Evolutionary conservation across 2,329 filamentous ascomycete genomes (phyloP).

Genomic region (Setomelanomma holmii): DNA sequence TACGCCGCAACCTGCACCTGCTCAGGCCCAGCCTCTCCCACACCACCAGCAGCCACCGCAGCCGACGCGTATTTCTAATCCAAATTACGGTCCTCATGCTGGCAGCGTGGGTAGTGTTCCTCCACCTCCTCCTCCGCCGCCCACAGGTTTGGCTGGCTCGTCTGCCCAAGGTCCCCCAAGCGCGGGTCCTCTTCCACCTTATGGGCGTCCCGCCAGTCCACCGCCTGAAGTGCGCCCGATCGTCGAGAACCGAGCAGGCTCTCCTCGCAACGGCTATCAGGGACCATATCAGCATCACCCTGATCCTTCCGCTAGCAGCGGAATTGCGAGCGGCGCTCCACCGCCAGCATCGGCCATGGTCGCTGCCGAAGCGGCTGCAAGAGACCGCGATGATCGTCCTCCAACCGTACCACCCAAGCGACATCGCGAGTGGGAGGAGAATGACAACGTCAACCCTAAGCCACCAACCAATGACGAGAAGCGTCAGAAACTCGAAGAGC

Average conservation of each 20-base stretch:
- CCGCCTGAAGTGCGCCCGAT: constrained; percentile 83
- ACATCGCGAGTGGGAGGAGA: constrained; percentile 91
- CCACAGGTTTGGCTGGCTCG: constrained; percentile 56
- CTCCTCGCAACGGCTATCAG: constrained; percentile 87
- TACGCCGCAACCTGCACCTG: constrained; percentile 61
- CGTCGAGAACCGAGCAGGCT: constrained; percentile 85
- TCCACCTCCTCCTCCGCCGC: constrained; percentile 67
- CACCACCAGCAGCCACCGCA: constrained; percentile 46
- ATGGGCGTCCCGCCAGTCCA: constrained; percentile 77
- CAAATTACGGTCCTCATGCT: constrained; percentile 56
- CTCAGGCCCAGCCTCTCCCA: constrained; percentile 50
- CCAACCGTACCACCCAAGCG: constrained; percentile 79
- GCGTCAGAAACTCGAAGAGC: constrained; percentile 84
- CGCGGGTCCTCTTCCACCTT: constrained; percentile 65
- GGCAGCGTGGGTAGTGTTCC: constrained; percentile 42
- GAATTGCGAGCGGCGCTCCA: constrained; percentile 73
- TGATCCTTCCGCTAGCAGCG: constrained; percentile 63
- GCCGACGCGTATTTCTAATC: constrained; percentile 55
- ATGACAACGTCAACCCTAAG: constrained; percentile 76
- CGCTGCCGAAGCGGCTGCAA: constrained; percentile 72
- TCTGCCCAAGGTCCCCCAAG: constrained; percentile 55
- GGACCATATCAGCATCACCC: constrained; percentile 80
- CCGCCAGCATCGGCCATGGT: constrained; percentile 69
- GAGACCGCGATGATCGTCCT: constrained; percentile 74
- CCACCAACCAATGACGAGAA: constrained; percentile 82